These are phyloP conservation scores for Pseudogymnoascus sp. DNA, from an alignment of 2,329 filamentous ascomycete genomes.

Conservation along the genomic window DNA sequence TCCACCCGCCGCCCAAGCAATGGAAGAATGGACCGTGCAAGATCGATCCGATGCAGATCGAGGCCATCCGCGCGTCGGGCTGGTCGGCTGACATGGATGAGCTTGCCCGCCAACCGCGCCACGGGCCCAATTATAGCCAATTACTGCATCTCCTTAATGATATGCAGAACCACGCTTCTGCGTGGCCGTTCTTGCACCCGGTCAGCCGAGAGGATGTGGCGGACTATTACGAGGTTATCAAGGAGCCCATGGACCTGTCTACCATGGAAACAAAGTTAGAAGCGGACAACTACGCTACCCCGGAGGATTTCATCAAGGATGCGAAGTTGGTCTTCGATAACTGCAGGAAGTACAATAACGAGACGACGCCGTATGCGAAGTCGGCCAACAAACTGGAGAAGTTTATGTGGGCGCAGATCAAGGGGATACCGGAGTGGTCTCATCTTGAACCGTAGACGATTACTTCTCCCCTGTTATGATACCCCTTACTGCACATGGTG, in stretches of 20 bases:
- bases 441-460: constrained; percentile 26
- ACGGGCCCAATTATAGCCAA: constrained; percentile 93
- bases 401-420: constrained; percentile 91
- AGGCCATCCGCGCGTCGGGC: constrained; percentile 82
- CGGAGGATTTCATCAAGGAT: constrained; percentile 87
- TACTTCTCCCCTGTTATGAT: not conserved
- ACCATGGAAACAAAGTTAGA: constrained; percentile 97
- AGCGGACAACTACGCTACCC: constrained; percentile 80
- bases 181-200: constrained; percentile 90
- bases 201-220: constrained; percentile 93
- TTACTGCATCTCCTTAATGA: constrained; percentile 88
- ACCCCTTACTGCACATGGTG: not conserved
- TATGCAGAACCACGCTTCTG: constrained; percentile 84
- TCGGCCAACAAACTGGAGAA: constrained; percentile 87
- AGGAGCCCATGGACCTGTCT: constrained; percentile 90
- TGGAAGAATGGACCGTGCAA: constrained; percentile 66
- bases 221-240: constrained; percentile 99
- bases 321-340: constrained; percentile 88
- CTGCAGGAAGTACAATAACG: constrained; percentile 92
- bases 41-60: constrained; percentile 80
- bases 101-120: constrained; percentile 84
- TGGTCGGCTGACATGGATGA: constrained; percentile 99
- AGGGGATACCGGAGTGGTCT: constrained; percentile 88
- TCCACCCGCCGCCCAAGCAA: constrained; percentile 75
- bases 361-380: constrained; percentile 91